These are phyloP conservation scores for Botryosphaeria dothidea DNA, from an alignment of 2,329 filamentous ascomycete genomes.

Conservation along the genomic window DNA sequence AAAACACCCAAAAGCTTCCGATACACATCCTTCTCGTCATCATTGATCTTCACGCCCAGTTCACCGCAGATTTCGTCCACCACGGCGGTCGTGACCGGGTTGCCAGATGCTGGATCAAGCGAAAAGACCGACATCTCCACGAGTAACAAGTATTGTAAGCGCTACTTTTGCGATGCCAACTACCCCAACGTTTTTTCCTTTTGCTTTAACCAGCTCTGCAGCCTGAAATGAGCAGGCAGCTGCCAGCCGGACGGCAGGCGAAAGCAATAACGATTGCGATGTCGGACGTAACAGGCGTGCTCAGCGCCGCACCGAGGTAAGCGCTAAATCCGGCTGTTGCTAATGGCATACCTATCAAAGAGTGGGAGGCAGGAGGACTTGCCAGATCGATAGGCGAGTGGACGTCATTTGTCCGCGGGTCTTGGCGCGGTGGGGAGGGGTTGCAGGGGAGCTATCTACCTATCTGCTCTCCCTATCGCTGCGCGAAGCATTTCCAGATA, in stretches of 20 bases:
- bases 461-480: conserved; percentile 7
- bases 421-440: not conserved
- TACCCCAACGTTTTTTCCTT: not conserved
- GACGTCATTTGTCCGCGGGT: not conserved
- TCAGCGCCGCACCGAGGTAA: conserved; percentile 2
- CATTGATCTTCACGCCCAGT: conserved; percentile 35
- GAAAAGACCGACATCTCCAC: conserved; percentile 41
- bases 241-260: not conserved
- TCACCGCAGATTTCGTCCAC: conserved; percentile 34
- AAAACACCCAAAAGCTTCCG: conserved; percentile 40
- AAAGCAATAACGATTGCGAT: not conserved
- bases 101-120: conserved; percentile 32
- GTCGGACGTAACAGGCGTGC: not conserved
- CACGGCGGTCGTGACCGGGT: conserved; percentile 35
- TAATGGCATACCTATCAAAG: conserved; percentile 4
- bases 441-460: not conserved
- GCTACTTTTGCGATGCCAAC: too few relatives aligned
- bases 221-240: conserved; percentile 1
- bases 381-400: not conserved
- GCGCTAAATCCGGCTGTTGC: conserved; percentile 9
- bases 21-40: conserved; percentile 41
- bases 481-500: not conserved
- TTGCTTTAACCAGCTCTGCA: not conserved
- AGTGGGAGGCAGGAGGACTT: conserved; percentile 1
- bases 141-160: not conserved